phyloP scores from a whole-genome alignment of 2,329 filamentous ascomycete genomes.

The Cytospora leucostoma region DNA sequence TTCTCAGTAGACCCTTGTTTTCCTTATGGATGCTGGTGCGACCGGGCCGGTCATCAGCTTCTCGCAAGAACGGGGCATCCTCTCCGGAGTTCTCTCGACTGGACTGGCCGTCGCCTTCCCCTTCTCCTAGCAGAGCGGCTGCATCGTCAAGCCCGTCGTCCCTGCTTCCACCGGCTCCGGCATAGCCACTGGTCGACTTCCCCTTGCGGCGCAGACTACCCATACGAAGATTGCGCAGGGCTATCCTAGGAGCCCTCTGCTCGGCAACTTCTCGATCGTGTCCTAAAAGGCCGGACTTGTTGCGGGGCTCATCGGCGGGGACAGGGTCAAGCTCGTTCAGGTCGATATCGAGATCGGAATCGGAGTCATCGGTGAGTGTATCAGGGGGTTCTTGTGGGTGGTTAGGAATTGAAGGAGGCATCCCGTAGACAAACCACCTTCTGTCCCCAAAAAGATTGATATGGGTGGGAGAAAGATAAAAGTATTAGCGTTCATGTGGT shows the following conservation, averaged over 20 bases:
- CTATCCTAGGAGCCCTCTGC: conserved; percentile 61
- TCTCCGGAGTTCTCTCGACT: conserved; percentile 60
- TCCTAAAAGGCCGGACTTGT: conserved; percentile 42
- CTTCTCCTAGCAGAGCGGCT: conserved; percentile 59
- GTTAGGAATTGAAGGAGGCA: conserved; percentile 57
- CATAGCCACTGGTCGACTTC: conserved; percentile 58
- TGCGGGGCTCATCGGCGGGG: conserved; percentile 36
- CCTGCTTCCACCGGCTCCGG: conserved; percentile 59
- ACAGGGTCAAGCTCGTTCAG: conserved; percentile 76
- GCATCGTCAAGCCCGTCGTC: conserved; percentile 66
- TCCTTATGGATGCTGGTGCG: conserved; percentile 36
- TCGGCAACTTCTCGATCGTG: conserved; percentile 51
- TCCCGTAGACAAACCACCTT: conserved; percentile 43
- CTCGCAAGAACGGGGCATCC: conserved; percentile 71
- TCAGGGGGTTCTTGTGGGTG: conserved; percentile 63
- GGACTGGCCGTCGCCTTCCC: conserved; percentile 46
- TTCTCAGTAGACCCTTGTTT: conserved; percentile 45
- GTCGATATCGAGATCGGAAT: conserved; percentile 77
- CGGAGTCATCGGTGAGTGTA: conserved; percentile 67
- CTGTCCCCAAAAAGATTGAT: conserved; percentile 21
- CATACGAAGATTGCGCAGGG: conserved; percentile 71
- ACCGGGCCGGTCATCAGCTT: conserved; percentile 37
- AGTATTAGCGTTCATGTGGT: conserved; percentile 27
- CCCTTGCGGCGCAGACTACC: conserved; percentile 59
- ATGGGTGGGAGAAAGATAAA: conserved; percentile 15